phyloP scores from a whole-genome alignment of 2,329 filamentous ascomycete genomes.

The Gnomoniopsis sp. region DNA sequence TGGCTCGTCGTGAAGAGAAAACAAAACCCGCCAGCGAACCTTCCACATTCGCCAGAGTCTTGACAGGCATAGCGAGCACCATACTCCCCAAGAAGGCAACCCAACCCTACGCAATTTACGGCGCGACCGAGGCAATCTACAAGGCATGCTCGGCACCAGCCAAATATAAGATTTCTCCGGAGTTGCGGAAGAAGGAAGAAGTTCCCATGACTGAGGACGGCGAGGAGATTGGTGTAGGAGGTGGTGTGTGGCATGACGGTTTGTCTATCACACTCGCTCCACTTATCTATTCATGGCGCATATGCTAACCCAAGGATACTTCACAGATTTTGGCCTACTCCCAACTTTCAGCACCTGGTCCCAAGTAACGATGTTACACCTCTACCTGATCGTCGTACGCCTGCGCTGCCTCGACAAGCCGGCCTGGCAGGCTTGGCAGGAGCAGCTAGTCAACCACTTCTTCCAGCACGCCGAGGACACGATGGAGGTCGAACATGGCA shows the following conservation, averaged over 20 bases:
- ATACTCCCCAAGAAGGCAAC: constrained; percentile 17
- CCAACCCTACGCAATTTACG: constrained; percentile 70
- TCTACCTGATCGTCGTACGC: constrained; percentile 85
- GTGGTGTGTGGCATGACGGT: constrained; percentile 82
- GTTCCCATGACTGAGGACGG: constrained; percentile 72
- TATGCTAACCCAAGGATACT: constrained; percentile 2
- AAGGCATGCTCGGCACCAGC: constrained; percentile 70
- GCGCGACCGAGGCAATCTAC: constrained; percentile 74
- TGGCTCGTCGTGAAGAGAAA: constrained; percentile 8
- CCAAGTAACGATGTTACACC: constrained; percentile 92
- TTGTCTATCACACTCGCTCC: constrained; percentile 25
- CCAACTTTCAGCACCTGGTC: constrained; percentile 96
- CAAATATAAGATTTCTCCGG: constrained; percentile 71
- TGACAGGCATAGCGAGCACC: constrained; percentile 4
- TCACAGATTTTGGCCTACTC: constrained; percentile 67
- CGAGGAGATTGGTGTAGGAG: constrained; percentile 75
- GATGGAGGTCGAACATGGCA: constrained; percentile 77
- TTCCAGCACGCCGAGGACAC: constrained; percentile 84
- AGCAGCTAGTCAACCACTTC: constrained; percentile 91
- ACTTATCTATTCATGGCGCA: background rate
- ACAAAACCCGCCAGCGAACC: constrained; percentile 1
- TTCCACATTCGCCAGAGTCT: constrained; percentile 8
- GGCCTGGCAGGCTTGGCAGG: constrained; percentile 73
- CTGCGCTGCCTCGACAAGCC: constrained; percentile 73
- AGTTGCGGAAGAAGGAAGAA: constrained; percentile 60